Conservation (phyloP, 345 rosid species). For the Pistacia integerrima region DNA sequence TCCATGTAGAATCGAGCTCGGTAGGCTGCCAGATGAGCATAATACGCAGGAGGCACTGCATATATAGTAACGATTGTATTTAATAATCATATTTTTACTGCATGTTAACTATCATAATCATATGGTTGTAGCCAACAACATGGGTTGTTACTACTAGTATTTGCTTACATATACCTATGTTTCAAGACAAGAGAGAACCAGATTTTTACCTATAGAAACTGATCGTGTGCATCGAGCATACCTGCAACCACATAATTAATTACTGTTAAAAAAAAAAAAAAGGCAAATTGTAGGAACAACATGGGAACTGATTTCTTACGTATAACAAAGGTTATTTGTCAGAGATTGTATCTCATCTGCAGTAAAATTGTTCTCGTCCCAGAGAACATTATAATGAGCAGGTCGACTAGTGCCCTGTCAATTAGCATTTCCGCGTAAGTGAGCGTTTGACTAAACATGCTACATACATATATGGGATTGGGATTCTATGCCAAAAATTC, state of each 20-base stretch:
- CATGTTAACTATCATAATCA: background rate
- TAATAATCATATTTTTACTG: background rate
- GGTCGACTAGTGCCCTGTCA: slow-evolving; percentile 47
- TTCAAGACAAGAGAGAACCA: background rate
- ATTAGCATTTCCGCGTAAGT: background rate
- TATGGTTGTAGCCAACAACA: background rate
- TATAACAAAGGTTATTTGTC: slow-evolving; percentile 41
- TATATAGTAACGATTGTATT: background rate
- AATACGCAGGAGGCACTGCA: slow-evolving; percentile 45
- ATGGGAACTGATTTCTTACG: slow-evolving; percentile 25
- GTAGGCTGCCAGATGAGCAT: slow-evolving; percentile 40
- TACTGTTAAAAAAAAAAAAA: background rate
- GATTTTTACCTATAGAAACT: slow-evolving; percentile 42
- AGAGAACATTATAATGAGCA: slow-evolving; percentile 44
- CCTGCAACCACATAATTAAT: slow-evolving; percentile 21
- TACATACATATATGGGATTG: background rate
- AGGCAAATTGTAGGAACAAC: background rate
- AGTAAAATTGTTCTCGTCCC: slow-evolving; percentile 48
- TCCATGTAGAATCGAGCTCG: slow-evolving; percentile 42
- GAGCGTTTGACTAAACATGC: background rate
- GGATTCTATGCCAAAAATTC: background rate
- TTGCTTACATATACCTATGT: no score
- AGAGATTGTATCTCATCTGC: slow-evolving; percentile 46
- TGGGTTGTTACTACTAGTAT: no score
- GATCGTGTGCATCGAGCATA: slow-evolving; percentile 52